Percentiles rank a stretch among this genome's conserved stretches.
Conservation (phyloP, 2,329 filamentous ascomycete genomes). For the Emericellopsis atlantica region DNA sequence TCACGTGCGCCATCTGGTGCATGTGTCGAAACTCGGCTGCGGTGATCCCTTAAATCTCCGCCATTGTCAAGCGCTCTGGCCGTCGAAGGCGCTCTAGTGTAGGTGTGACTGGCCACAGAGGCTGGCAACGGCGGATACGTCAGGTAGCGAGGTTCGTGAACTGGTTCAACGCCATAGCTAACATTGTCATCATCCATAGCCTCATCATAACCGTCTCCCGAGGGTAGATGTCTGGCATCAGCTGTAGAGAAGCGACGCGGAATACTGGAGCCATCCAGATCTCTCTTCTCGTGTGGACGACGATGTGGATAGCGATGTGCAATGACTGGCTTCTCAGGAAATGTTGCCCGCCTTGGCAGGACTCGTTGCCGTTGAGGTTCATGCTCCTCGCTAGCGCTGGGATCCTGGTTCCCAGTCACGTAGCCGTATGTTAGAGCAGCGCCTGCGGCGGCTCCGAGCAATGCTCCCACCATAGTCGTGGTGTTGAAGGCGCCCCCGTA, state of each 20-base stretch:
- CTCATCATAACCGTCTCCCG: not conserved
- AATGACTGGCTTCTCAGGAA: constrained; percentile 2
- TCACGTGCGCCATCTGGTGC: not conserved
- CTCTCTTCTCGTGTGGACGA: not conserved
- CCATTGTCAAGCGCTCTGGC: no score
- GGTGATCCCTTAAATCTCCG: no score
- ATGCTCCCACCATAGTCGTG: constrained; percentile 58
- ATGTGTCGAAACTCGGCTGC: not conserved
- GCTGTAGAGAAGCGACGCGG: constrained; percentile 1
- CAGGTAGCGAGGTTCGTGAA: not conserved
- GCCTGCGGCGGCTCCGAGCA: constrained; percentile 66
- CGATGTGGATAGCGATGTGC: not conserved
- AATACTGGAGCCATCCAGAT: not conserved
- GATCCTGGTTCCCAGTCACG: constrained; percentile 31
- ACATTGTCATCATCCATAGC: constrained; percentile 2
- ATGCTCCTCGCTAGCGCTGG: not conserved
- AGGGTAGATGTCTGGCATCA: not conserved
- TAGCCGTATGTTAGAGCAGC: constrained; percentile 57
- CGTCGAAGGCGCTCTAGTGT: no score
- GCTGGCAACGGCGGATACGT: not conserved
- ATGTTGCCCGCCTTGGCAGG: constrained; percentile 1
- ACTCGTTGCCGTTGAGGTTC: not conserved
- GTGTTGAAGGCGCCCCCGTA: constrained; percentile 32
- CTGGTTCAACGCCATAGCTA: constrained; percentile 1
- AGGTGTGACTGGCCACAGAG: no score